Evolutionary conservation across 208 protist genomes (phyloP).

Genomic region (Kentomonas sorsogonicus): DNA sequence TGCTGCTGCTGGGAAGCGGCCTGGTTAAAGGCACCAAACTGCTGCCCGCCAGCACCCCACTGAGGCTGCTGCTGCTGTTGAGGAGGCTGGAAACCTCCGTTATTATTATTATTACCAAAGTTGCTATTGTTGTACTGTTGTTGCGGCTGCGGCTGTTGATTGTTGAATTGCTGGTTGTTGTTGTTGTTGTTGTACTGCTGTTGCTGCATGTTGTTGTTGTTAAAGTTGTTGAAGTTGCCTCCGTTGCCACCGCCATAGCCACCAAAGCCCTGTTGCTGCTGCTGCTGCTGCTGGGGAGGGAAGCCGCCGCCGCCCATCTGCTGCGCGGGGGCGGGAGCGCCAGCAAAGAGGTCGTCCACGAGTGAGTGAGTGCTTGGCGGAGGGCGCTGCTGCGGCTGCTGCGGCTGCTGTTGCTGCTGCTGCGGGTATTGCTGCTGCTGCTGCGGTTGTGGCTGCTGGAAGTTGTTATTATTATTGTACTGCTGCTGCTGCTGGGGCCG

Average conservation of each 20-base stretch:
- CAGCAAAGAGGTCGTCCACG: slow-evolving; percentile 27
- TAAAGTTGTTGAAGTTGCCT: not conserved
- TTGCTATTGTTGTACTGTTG: not conserved
- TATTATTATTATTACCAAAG: slow-evolving; percentile 4
- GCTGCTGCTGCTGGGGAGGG: slow-evolving; percentile 2
- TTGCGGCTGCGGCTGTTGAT: not conserved
- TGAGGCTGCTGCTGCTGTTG: not conserved
- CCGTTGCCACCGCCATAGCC: not conserved
- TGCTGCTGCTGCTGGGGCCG: too few species aligned
- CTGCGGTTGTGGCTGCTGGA: slow-evolving; percentile 3
- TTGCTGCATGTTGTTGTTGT: slow-evolving; percentile 6
- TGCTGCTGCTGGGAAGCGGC: not conserved
- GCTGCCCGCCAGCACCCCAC: not conserved
- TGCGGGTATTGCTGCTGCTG: slow-evolving; percentile 6
- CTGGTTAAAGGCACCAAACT: not conserved
- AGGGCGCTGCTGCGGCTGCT: slow-evolving; percentile 7
- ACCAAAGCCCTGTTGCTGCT: slow-evolving; percentile 1
- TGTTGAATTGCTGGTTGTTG: not conserved
- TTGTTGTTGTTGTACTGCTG: not conserved
- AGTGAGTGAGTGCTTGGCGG: slow-evolving; percentile 11
- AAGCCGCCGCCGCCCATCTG: not conserved
- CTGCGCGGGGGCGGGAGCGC: slow-evolving; percentile 1
- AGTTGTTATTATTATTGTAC: too few species aligned
- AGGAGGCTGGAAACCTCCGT: not conserved
- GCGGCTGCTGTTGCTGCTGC: slow-evolving; percentile 4